Evolutionary conservation across 2,329 filamentous ascomycete species (phyloP).

Genomic region (Colletotrichum tropicale): DNA sequence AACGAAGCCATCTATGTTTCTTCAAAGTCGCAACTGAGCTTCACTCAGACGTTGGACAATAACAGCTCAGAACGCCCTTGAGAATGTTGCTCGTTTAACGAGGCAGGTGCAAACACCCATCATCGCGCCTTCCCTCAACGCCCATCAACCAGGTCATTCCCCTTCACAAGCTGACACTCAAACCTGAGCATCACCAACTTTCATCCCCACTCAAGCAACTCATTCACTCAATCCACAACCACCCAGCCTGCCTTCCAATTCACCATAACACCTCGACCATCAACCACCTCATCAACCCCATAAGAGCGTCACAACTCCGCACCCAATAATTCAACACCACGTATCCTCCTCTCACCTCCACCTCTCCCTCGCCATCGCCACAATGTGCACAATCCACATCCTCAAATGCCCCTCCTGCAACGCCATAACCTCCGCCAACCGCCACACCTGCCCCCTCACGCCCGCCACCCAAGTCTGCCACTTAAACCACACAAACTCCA

Average conservation of each 20-base stretch:
- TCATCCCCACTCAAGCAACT: not conserved
- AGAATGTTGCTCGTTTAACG: accelerated
- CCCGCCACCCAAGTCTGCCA: not conserved
- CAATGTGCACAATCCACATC: slow-evolving; percentile 5
- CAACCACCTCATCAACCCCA: accelerated
- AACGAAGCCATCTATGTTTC: accelerated
- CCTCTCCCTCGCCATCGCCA: too few relatives aligned
- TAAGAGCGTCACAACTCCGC: not conserved
- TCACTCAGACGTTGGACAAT: accelerated
- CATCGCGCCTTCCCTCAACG: not conserved
- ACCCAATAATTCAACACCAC: not conserved
- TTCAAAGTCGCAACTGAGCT: accelerated
- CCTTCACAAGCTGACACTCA: accelerated
- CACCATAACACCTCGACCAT: accelerated
- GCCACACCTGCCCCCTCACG: not conserved
- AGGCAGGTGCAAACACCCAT: not conserved
- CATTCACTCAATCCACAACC: not conserved
- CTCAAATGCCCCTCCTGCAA: not conserved
- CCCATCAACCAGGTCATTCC: accelerated
- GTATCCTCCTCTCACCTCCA: not conserved
- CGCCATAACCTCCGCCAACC: not conserved
- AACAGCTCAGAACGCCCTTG: accelerated
- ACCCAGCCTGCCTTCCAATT: not conserved
- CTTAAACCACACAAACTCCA: not conserved
- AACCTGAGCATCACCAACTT: accelerated